These are phyloP conservation scores for Suhomyces xylopsoci DNA, from an alignment of 805 yeast genomes.

Conservation along the genomic window DNA sequence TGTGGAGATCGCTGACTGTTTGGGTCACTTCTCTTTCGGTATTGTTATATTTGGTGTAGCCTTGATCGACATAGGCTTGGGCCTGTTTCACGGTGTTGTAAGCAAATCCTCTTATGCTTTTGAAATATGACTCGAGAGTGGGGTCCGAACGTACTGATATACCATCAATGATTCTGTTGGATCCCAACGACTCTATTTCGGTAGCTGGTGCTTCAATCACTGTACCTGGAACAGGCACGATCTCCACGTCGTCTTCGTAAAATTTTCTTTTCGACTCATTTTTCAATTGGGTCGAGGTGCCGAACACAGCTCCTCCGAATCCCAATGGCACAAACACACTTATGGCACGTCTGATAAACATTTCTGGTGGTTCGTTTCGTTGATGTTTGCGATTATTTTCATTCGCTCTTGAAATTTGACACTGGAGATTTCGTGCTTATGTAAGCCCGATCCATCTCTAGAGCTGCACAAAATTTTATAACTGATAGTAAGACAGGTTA, in stretches of 20 bases:
- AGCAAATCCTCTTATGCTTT: slow-evolving; percentile 45
- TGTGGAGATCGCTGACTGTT: slow-evolving; percentile 63
- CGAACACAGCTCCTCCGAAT: neutral
- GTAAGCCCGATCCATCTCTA: neutral
- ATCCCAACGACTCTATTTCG: slow-evolving; percentile 44
- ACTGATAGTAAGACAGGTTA: neutral
- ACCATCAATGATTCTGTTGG: slow-evolving; percentile 51
- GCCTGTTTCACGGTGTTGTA: slow-evolving; percentile 24
- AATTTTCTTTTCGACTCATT: slow-evolving; percentile 36
- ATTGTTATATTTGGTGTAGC: slow-evolving; percentile 48
- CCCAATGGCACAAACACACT: slow-evolving; percentile 1
- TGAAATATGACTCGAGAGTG: slow-evolving; percentile 47
- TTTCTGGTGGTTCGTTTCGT: neutral
- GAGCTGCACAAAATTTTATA: neutral
- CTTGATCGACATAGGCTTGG: slow-evolving; percentile 40
- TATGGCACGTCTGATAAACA: slow-evolving; percentile 3
- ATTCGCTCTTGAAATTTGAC: neutral
- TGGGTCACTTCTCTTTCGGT: slow-evolving; percentile 62
- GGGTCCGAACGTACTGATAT: slow-evolving; percentile 53
- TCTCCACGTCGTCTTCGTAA: slow-evolving; percentile 48
- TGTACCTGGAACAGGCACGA: slow-evolving; percentile 52
- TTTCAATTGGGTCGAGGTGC: neutral
- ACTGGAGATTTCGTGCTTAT: neutral
- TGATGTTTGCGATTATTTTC: neutral
- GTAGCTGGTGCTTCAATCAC: slow-evolving; percentile 40